Evolutionary conservation across 2,329 filamentous ascomycete genomes (phyloP), one percentile per base, ranked within the genome.

Genomic region (Calonectria pseudoturangicola): DNA sequence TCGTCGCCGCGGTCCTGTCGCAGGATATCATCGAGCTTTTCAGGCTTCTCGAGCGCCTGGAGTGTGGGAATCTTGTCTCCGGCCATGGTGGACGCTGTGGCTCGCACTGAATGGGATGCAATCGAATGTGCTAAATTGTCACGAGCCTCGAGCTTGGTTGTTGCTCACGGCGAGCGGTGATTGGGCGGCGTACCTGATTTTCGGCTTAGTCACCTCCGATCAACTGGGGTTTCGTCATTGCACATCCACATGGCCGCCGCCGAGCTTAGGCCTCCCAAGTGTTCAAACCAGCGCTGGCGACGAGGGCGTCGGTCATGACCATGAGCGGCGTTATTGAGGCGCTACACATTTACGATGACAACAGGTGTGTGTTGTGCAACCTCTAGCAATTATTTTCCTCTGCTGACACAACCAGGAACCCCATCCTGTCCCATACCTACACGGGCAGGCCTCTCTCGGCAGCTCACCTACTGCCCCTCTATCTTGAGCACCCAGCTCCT

Each of bases 341-440:
- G 83, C 89, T 99, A 81, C 96, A 98, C 88, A 95, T 99, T 83
- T 98, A 94, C 85, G 96, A 98, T 90, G 96, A 98, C 88, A 92
- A 96, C 86, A 95, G 96, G 96, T 98, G 87, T 65, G 9, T 70
- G 33, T 7, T 56, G 18, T 58, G 21, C 18, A 43, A 43, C 36
- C 16, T 5, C 13, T 21, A 27, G 41, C 28, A 73, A 70, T 67
- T 18, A 30, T 50, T 43, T 39, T 60, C 45, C 64, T 27, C 15
- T 58, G 79, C 82, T 84, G 70, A 79, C 74, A 45, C n/a, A 28
- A 63, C 48, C 77, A 98, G 96, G 85, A 93, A 91, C 80, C 92
- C 94, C 77, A 91, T 98, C 79, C 91, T 99, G 81, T 94, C 96
- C 77, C 96, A 98, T 85, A 92, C 92, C 82, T 99, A 98, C 88